phyloP scores from a whole-genome alignment of 768 basidiomycete genomes.

The Boletus vermiculosoides region DNA sequence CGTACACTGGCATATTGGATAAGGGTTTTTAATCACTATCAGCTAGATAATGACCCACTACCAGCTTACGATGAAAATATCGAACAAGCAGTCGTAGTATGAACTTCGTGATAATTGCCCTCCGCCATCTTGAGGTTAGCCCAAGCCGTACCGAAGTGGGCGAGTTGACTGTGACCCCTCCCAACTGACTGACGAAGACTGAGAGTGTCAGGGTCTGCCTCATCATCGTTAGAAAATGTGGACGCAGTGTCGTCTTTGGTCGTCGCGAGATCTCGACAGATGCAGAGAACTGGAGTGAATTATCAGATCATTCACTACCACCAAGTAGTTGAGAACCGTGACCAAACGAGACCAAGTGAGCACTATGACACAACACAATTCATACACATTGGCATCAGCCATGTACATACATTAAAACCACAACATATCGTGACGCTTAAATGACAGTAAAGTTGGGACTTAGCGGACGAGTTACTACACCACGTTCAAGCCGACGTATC shows the following conservation, averaged over 20 bases:
- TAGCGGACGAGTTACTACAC: background rate
- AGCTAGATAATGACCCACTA: too few relatives aligned
- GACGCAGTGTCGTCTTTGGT: background rate
- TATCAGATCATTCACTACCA: background rate
- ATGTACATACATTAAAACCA: conserved; percentile 1
- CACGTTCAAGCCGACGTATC: conserved; percentile 35
- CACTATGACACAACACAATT: background rate
- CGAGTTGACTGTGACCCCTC: too few relatives aligned
- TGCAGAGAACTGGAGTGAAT: background rate
- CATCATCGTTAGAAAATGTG: background rate
- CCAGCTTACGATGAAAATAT: too few relatives aligned
- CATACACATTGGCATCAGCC: conserved; percentile 3
- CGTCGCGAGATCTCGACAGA: background rate
- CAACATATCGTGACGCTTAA: background rate
- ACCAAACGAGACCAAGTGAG: background rate
- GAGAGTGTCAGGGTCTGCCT: too few relatives aligned
- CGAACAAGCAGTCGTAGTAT: too few relatives aligned
- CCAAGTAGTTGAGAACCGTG: background rate
- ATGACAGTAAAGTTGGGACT: background rate
- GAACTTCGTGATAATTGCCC: too few relatives aligned
- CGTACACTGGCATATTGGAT: too few relatives aligned
- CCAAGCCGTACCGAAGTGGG: too few relatives aligned
- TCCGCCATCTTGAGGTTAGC: too few relatives aligned
- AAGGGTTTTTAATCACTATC: too few relatives aligned
- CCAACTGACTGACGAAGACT: too few relatives aligned